A percentile compares a stretch with the other conserved stretches of the same genome.
phyloP scores from a whole-genome alignment of 2,329 filamentous ascomycete species.

The Sporothrix pallida region DNA sequence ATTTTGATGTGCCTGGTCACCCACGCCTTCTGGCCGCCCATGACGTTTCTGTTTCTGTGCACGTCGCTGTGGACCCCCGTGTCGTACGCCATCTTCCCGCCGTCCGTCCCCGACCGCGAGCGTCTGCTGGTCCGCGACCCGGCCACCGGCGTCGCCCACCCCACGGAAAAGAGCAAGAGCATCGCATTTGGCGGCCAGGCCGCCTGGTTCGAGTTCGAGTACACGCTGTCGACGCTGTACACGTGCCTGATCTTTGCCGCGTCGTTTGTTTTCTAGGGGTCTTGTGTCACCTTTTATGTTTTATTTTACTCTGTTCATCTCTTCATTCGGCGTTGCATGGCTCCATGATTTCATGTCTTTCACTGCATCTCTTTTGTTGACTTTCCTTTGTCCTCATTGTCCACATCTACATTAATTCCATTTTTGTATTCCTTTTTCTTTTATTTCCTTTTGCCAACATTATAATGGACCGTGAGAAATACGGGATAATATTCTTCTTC shows the following conservation, averaged over 20 bases:
- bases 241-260: conserved; percentile 57
- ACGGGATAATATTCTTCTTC: conserved; percentile 21
- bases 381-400: conserved; percentile 1
- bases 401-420: not conserved
- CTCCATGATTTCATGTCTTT: not conserved
- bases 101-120: conserved; percentile 62
- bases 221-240: conserved; percentile 57
- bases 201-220: conserved; percentile 62
- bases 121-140: conserved; percentile 61
- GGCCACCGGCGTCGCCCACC: conserved; percentile 59
- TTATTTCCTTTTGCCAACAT: not conserved
- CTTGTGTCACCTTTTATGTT: not conserved
- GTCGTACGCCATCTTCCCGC: conserved; percentile 65
- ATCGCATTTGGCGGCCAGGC: conserved; percentile 59
- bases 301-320: not conserved
- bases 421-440: conserved; percentile 1
- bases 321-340: conserved; percentile 1
- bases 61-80: conserved; percentile 64
- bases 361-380: not conserved
- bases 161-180: conserved; percentile 50
- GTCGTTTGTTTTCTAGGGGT: conserved; percentile 32
- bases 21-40: conserved; percentile 66
- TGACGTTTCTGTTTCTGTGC: conserved; percentile 62
- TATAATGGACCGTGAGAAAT: conserved; percentile 8
- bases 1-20: conserved; percentile 61